A percentile compares a stretch with the other conserved stretches of the same genome.
phyloP scores from a whole-genome alignment of 805 yeast species.

The Suhomyces vadensis region DNA sequence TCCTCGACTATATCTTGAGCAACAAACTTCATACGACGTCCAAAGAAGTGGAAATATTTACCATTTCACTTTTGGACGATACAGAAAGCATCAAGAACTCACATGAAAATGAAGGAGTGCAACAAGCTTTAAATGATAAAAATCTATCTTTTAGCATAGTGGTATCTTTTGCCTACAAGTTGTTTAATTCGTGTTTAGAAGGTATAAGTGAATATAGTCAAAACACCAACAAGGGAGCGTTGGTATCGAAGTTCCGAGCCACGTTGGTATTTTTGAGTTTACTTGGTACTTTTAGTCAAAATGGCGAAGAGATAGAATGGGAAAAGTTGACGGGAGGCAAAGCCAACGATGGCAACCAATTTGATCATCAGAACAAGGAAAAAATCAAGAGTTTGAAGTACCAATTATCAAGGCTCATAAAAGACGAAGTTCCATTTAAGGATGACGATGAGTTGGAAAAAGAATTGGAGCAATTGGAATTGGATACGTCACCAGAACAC shows the following conservation, averaged over 20 bases:
- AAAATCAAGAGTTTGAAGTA: slow-evolving; percentile 39
- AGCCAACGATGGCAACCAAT: slow-evolving; percentile 23
- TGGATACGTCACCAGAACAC: not conserved
- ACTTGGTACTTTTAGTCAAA: slow-evolving; percentile 24
- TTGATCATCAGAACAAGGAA: slow-evolving; percentile 28
- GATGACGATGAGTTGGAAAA: slow-evolving; percentile 26
- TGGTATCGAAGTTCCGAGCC: slow-evolving; percentile 37
- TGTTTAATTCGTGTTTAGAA: slow-evolving; percentile 34
- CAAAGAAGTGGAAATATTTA: slow-evolving; percentile 57
- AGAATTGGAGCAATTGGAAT: slow-evolving; percentile 19
- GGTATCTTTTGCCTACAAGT: slow-evolving; percentile 34
- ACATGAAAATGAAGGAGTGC: slow-evolving; percentile 39
- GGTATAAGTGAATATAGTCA: slow-evolving; percentile 21
- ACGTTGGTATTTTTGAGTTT: slow-evolving; percentile 36
- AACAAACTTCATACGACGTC: slow-evolving; percentile 58
- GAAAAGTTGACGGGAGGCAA: slow-evolving; percentile 37
- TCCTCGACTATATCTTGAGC: slow-evolving; percentile 69
- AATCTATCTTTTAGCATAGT: slow-evolving; percentile 28
- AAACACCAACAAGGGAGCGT: slow-evolving; percentile 26
- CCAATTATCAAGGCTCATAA: slow-evolving; percentile 39
- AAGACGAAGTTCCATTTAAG: slow-evolving; percentile 32
- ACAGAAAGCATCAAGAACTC: slow-evolving; percentile 61
- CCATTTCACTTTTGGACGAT: slow-evolving; percentile 63
- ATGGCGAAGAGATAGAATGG: slow-evolving; percentile 32
- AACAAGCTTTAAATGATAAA: slow-evolving; percentile 58